Conservation (phyloP, 495 filamentous ascomycete genomes). For the Neurospora sp. region DNA sequence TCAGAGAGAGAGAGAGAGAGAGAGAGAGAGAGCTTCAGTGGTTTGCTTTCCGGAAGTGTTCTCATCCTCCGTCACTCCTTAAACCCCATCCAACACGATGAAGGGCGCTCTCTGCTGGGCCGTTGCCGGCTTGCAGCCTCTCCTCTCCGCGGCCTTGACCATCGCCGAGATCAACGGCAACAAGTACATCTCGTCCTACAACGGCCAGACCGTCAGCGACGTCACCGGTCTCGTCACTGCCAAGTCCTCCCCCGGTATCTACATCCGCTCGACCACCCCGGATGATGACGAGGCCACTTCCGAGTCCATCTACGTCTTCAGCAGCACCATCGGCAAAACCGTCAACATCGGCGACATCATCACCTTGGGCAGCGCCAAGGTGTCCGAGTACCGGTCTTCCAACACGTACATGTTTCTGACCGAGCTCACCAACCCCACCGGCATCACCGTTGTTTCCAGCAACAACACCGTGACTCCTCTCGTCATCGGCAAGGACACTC, state of each 20-base stretch:
- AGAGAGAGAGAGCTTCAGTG: background rate
- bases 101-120: conserved; percentile 7
- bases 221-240: conserved; percentile 52
- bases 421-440: conserved; percentile 41
- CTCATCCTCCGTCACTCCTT: background rate
- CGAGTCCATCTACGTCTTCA: conserved; percentile 49
- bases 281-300: conserved; percentile 33
- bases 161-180: conserved; percentile 54
- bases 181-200: conserved; percentile 46
- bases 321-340: conserved; percentile 25
- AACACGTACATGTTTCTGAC: conserved; percentile 45
- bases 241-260: conserved; percentile 47
- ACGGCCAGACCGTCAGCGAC: conserved; percentile 37
- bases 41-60: background rate
- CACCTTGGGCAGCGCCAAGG: conserved; percentile 39
- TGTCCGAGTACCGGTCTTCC: conserved; percentile 44
- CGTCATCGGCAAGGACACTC: conserved; percentile 41
- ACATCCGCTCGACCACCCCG: conserved; percentile 42
- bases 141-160: conserved; percentile 31
- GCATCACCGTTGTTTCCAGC: conserved; percentile 33
- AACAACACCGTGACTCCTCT: conserved; percentile 36
- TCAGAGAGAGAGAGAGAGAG: background rate
- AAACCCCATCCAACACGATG: conserved; percentile 13
- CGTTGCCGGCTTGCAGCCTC: conserved; percentile 14
- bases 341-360: conserved; percentile 46